Evolutionary conservation across 352 stramenopile species (phyloP), one percentile per base, ranked within the genome.

Genomic region (Halophytophthora batemanensis): DNA sequence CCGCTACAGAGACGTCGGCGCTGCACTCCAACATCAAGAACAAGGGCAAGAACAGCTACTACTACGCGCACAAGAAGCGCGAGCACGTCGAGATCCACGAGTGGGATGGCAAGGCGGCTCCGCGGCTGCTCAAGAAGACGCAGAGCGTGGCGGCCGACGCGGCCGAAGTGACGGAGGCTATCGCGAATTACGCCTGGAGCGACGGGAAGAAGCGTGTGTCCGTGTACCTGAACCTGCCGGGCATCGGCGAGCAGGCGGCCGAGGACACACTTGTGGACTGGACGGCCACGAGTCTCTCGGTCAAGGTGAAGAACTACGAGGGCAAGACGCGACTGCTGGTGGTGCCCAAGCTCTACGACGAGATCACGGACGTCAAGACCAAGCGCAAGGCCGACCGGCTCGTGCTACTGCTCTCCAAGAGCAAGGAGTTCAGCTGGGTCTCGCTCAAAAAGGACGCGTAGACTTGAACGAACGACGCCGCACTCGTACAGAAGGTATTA

Each of bases 51-150:
- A 94, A 94, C 68, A 89, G 77, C 62, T 94, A 94, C 64, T 94
- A 94, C 55, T 94, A 94, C 52, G 83, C 83, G 18, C 83, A 94
- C 66, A 90, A 92, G 71, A 81, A 80, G 69, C 83, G 83, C 50
- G 65, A 90, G 17, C 54, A 84, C 46, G 83, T 85, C 15, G 77
- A 92, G 53, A 73, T 91, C 42, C 79, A 92, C 55, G 65, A 88
- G 61, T 94, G 83, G 81, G 81, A 94, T 62, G 81, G 81, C 40
- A 86, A 91, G 14, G 78, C 74, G 15, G 75, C 71, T 36, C 81
- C 81, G 50, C 81, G 83, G 6, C 55, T 94, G 62, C 74, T 94
- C 33, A 92, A 89, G 64, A 60, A 52, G 11, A 51, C 67, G 45
- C 61, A 62, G 12, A 17, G 65, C 39, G 40, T 69, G 10, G 55